Conservation (phyloP, 2,329 filamentous ascomycete genomes). For the Diaporthe eres region DNA sequence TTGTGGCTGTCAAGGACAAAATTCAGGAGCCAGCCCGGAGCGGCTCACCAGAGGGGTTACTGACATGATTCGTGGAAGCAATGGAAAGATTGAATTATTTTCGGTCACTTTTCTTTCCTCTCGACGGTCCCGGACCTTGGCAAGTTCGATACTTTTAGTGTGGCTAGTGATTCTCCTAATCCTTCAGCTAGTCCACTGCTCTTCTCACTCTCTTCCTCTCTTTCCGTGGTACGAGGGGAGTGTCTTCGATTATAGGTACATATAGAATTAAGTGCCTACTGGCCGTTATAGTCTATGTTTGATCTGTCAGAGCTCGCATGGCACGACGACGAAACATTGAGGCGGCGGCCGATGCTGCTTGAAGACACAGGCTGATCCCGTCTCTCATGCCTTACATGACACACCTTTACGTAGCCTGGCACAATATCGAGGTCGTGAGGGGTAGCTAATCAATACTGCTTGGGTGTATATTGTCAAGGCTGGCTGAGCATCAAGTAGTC, state of each 20-base stretch:
- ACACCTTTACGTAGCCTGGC: background rate
- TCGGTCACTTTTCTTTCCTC: no score
- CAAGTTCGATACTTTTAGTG: no score
- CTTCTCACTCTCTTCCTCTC: background rate
- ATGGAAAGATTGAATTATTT: background rate
- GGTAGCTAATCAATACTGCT: background rate
- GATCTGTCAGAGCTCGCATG: background rate
- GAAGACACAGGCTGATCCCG: background rate
- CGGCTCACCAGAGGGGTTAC: background rate
- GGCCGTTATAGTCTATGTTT: background rate
- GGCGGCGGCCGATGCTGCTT: background rate
- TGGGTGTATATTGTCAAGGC: background rate
- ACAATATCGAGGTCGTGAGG: background rate
- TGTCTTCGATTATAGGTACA: background rate
- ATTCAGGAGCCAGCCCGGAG: background rate
- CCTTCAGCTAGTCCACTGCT: no score
- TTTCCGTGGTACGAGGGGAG: background rate
- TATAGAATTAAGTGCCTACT: background rate
- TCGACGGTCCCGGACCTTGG: background rate
- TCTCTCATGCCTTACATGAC: background rate
- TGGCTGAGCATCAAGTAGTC: background rate
- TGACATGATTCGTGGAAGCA: background rate
- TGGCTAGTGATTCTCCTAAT: no score
- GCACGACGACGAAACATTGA: no score
- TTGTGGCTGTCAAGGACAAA: background rate